phyloP scores from a whole-genome alignment of 2,329 filamentous ascomycete genomes.

The Colletotrichum sojae region DNA sequence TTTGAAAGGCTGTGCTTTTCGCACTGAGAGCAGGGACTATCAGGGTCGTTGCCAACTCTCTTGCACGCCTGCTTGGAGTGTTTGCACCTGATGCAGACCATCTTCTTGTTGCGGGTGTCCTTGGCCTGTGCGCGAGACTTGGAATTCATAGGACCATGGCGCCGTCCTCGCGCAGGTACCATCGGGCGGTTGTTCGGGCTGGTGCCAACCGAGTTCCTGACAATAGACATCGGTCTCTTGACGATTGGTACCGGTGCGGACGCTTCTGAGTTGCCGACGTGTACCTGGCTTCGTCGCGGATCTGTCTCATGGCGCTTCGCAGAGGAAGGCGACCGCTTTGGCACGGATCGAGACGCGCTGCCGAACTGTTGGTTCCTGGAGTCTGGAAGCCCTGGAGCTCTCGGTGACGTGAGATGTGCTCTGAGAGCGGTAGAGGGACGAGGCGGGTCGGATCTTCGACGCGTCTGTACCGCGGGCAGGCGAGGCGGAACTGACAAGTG shows the following conservation, averaged over 20 bases:
- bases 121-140: conserved; percentile 32
- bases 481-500: not conserved
- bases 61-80: conserved; percentile 35
- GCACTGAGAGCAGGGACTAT: conserved; percentile 35
- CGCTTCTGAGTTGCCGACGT: not conserved
- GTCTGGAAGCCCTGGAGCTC: not conserved
- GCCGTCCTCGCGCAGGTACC: conserved; percentile 30
- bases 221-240: not conserved
- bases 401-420: too few species aligned
- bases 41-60: conserved; percentile 12
- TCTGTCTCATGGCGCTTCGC: not conserved
- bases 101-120: conserved; percentile 38
- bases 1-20: conserved; percentile 19
- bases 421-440: not conserved
- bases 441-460: conserved; percentile 1
- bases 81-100: conserved; percentile 42
- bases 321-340: not conserved
- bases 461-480: not conserved
- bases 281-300: not conserved
- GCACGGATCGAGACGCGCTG: not conserved
- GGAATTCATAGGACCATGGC: conserved; percentile 34
- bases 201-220: not conserved
- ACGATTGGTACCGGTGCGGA: conserved; percentile 19
- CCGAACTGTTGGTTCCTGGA: not conserved
- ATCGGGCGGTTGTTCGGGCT: not conserved